Base-by-base conservation (phyloP, 2,329 filamentous ascomycete genomes). In the Exophiala oligosperma region DNA sequence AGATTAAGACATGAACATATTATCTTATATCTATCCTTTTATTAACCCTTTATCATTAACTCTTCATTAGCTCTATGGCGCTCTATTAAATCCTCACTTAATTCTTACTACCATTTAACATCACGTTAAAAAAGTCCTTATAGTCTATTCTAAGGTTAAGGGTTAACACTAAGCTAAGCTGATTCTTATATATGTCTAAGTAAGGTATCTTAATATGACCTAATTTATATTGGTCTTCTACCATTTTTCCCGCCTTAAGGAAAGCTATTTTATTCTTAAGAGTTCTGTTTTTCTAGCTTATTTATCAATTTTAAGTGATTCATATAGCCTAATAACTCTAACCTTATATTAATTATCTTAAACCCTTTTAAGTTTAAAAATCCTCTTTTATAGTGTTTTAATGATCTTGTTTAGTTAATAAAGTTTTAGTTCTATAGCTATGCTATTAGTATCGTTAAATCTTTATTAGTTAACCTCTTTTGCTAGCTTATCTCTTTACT, bases 361-460 rank as follows among this genome's bases (percentile, higher is more conserved):
- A 12, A 46, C 12, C 21, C 43, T 46, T 46, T 46, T 12, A 46
- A 24, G 43, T 5, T 46, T n/a, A 12, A 46, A 46, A 46, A 46
- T 46, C 43, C 43, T 46, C 17, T 26, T 26, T 46, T 46, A n/a
- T 46, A 46, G 17, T 23, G 6, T 46, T 23, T 46, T n/a, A 3
- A 46, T 46, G 11, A 46, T 46, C 17, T 46, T 46, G 43, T 46
- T 46, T 24, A 46, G 43, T 46, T 46, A n/a, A 46, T n/a, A n/a
- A n/a, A 46, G 4, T n/a, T 46, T 12, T n/a, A 23, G 21, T n/a
- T 46, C 43, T 46, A 12, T 12, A 5, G 43, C 8, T 46, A n/a
- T 46, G 43, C 21, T 12, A 7, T 46, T 24, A n/a, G 11, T 46
- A 24, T 7, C 17, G 43, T 46, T 46, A n/a, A 23, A 23, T 46